phyloP scores from a whole-genome alignment of 1,284 basidiomycete species.

The Sanghuangporus weigelae region DNA sequence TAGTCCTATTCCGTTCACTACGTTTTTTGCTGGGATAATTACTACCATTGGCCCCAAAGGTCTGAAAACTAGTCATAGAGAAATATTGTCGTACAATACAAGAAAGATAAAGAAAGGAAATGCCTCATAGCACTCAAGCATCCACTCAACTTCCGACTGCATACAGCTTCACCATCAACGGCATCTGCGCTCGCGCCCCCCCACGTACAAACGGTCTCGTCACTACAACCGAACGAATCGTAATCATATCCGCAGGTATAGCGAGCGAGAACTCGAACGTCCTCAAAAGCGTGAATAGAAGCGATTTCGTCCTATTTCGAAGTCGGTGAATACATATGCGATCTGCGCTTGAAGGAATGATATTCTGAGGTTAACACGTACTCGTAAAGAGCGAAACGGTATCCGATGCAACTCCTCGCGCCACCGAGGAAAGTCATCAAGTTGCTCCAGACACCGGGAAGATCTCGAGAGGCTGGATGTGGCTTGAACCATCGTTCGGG shows the following conservation, averaged over 20 bases:
- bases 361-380: constrained; percentile 15
- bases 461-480: constrained; percentile 19
- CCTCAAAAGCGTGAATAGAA: constrained; percentile 23
- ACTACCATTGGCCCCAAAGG: too few relatives aligned
- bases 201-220: constrained; percentile 17
- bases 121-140: too few relatives aligned
- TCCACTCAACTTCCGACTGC: background rate
- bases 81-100: too few relatives aligned
- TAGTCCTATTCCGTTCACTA: too few relatives aligned
- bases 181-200: constrained; percentile 22
- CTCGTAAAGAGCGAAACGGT: constrained; percentile 41
- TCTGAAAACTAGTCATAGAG: too few relatives aligned
- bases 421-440: constrained; percentile 29
- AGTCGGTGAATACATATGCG: background rate
- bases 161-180: constrained; percentile 20
- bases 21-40: too few relatives aligned
- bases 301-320: constrained; percentile 23
- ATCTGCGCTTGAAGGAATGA: background rate
- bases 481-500: constrained; percentile 30
- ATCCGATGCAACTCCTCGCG: constrained; percentile 32
- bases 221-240: constrained; percentile 18
- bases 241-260: constrained; percentile 23
- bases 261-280: constrained; percentile 23
- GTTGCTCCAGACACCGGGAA: constrained; percentile 29
- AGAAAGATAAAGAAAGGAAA: too few relatives aligned